Base-by-base conservation (phyloP, 2,329 filamentous ascomycete genomes). In the Gyromitra esculenta region DNA sequence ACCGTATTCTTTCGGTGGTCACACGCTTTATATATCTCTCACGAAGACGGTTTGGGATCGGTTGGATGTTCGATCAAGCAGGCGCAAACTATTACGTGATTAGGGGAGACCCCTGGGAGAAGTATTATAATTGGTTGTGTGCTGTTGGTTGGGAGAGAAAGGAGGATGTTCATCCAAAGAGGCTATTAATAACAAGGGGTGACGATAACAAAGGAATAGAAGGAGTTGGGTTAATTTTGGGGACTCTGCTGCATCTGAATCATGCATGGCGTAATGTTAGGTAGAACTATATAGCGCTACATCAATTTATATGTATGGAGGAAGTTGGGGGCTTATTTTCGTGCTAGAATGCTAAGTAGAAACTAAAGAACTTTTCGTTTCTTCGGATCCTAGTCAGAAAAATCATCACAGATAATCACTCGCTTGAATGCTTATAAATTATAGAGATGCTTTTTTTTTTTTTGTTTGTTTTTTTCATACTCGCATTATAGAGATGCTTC, bases 181-280 rank as follows among this genome's bases (percentile, higher is more conserved):
- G 3, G 43, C 35, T 73, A 41, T 8, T 73, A 13, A 50, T 50
- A 9, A 21, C 21, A 13, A 37, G 25, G 41, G 37, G 57, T 56
- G 11, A 48, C 31, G 18, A 48, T 37, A 6, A 35, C 45, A 18
- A 25, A 13, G 39, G 45, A 31, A 54, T 11, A 41, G 50, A 72
- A 15, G 64, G 21, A 7, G 67, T 62, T 9, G 59, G 59, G 6
- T 57, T 64, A 8, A n/a, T 56, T 3, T 13, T 56, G 5, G 57
- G 57, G 18, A 64, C 68, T 7, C 64, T 37, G 43, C 35, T 64
- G 15, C 59, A 64, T 41, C 35, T 64, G 48, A 52, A 41, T 25
- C 68, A 71, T 67, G 64, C 64, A 25, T 67, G 64, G 64, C 35
- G 9, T 35, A 57, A 67, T 45, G 48, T 67, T n/a, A 56, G 9